phyloP scores from a whole-genome alignment of 2,329 filamentous ascomycete genomes.

The Beauveria medogensis region DNA sequence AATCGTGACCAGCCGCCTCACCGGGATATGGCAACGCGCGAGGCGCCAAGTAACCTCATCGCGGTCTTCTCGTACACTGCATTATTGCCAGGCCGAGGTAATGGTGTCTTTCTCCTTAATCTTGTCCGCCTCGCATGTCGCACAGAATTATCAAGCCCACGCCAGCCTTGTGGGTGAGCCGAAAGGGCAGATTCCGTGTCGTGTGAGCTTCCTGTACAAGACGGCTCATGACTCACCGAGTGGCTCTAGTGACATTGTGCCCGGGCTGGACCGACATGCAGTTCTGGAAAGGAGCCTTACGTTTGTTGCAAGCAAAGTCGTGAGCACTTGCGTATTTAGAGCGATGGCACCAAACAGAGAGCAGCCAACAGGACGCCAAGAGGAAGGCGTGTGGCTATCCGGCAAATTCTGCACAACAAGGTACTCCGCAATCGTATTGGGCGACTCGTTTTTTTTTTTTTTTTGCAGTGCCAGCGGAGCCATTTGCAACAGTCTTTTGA shows the following conservation, averaged over 20 bases:
- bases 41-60: background rate
- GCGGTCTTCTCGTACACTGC: background rate
- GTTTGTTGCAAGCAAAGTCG: background rate
- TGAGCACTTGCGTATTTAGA: background rate
- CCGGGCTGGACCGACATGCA: constrained; percentile 1
- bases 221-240: constrained; percentile 4
- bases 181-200: background rate
- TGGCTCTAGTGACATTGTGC: background rate
- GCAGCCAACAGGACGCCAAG: background rate
- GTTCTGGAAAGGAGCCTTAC: background rate
- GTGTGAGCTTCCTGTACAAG: background rate
- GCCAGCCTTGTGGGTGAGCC: background rate
- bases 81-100: background rate
- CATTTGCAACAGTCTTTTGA: background rate
- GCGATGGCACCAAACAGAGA: background rate
- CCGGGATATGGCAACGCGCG: background rate
- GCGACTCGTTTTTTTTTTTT: too few species aligned
- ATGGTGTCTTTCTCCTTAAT: too few species aligned
- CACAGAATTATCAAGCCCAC: background rate
- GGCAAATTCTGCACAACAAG: background rate
- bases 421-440: background rate
- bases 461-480: background rate
- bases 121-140: background rate
- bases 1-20: background rate
- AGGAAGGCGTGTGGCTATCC: background rate